A percentile compares a stretch with the other conserved stretches of the same genome.
Conservation (phyloP, 2,329 filamentous ascomycete species). For the Furcasterigmium sp. region DNA sequence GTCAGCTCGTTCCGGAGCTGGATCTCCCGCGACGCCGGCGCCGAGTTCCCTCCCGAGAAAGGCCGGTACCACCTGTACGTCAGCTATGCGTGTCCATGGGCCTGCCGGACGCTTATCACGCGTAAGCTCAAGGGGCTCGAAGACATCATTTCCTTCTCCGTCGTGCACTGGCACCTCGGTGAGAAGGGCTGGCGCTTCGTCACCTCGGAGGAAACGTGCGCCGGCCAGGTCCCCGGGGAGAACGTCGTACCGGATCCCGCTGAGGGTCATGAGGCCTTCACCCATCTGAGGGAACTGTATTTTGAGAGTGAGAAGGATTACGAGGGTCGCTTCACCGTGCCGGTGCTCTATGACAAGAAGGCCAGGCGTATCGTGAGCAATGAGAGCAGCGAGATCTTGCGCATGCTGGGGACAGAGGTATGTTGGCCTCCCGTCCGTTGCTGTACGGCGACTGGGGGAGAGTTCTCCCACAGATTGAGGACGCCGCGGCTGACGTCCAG, state of each 20-base stretch:
- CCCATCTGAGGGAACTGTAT: constrained; percentile 73
- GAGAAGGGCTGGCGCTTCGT: constrained; percentile 76
- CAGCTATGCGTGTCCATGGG: constrained; percentile 93
- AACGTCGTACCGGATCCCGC: constrained; percentile 65
- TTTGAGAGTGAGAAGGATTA: constrained; percentile 70
- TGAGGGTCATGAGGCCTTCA: constrained; percentile 63
- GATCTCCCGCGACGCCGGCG: constrained; percentile 66
- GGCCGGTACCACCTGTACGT: constrained; percentile 92
- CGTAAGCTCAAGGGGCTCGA: constrained; percentile 89
- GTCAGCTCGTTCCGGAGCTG: constrained; percentile 75
- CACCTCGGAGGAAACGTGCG: constrained; percentile 46
- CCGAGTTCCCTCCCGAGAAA: constrained; percentile 79
- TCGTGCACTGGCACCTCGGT: constrained; percentile 88
- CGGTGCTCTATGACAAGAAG: constrained; percentile 78
- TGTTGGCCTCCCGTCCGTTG: background rate
- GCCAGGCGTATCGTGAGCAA: constrained; percentile 78
- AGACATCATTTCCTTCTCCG: constrained; percentile 70
- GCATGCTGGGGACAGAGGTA: constrained; percentile 71
- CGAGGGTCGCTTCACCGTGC: constrained; percentile 78
- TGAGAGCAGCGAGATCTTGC: constrained; percentile 86
- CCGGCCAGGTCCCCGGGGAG: constrained; percentile 44
- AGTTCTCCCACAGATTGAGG: too few species aligned
- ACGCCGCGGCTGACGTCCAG: background rate
- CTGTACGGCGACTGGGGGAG: too few species aligned
- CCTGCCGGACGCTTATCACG: constrained; percentile 81